A percentile compares a stretch with the other conserved stretches of the same genome.
Evolutionary conservation across 257 asterid genomes (phyloP).

Genomic region (Apocynum venetum): DNA sequence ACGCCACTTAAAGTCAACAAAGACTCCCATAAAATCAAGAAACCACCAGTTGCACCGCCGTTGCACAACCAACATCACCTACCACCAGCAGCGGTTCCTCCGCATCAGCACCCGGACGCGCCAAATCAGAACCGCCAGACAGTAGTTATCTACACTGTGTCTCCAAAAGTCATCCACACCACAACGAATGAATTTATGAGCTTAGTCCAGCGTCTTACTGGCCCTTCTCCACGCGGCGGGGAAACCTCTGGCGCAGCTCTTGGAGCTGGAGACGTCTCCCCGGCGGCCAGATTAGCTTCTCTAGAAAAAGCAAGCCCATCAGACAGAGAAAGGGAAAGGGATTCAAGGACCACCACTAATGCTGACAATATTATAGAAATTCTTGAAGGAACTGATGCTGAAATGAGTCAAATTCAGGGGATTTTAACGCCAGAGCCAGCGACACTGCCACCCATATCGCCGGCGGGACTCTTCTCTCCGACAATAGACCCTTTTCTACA

Average conservation of each 20-base stretch:
- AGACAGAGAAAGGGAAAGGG: conserved; percentile 28
- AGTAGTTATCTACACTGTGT: conserved; percentile 80
- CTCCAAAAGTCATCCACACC: conserved; percentile 83
- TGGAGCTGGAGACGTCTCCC: conserved; percentile 53
- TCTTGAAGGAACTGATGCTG: conserved; percentile 37
- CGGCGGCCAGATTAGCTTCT: conserved; percentile 85
- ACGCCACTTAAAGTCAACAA: conserved; percentile 79
- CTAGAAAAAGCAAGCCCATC: conserved; percentile 58
- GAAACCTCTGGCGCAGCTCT: conserved; percentile 19
- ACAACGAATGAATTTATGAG: conserved; percentile 77
- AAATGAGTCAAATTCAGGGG: conserved; percentile 56
- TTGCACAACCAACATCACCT: conserved; percentile 24
- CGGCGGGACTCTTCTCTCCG: conserved; percentile 82
- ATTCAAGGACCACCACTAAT: not conserved
- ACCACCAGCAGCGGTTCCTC: conserved; percentile 14
- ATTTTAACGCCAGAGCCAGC: conserved; percentile 85
- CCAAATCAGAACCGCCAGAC: conserved; percentile 51
- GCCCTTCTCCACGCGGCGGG: conserved; percentile 34
- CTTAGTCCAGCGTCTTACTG: conserved; percentile 90
- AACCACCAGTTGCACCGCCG: conserved; percentile 75
- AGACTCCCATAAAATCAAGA: conserved; percentile 78
- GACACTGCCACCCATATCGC: conserved; percentile 52
- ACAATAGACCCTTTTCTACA: conserved; percentile 51
- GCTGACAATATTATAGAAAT: conserved; percentile 34
- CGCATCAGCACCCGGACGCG: not conserved